Base-by-base conservation (phyloP, 352 stramenopile species). In the Phytophthora quininea region DNA sequence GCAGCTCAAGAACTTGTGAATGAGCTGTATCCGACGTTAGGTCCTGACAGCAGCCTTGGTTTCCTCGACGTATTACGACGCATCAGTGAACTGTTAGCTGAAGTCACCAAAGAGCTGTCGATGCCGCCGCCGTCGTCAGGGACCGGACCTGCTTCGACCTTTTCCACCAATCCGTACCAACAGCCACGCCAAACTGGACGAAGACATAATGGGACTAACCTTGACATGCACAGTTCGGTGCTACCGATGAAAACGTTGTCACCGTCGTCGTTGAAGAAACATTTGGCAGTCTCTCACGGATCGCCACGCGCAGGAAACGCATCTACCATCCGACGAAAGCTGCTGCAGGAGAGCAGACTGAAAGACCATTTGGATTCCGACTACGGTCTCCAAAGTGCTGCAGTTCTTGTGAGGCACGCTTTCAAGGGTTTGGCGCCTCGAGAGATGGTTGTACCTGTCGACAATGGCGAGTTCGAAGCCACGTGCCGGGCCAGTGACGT, bases 61-160 rank as follows among this genome's bases (percentile, higher is more conserved):
- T 91, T 86, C 31, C 50, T 93, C 27, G 86, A 92, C 43, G 40
- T 93, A 54, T 72, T 93, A 38, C 80, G 88, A 24, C 82, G 80
- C 9, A 81, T 86, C 19, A 87, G 75, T 29, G 76, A 88, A 9
- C 47, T 89, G n/a, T 64, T 91, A 7, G 67, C 65, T 27, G 75
- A 89, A 45, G 69, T 87, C 35, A 89, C 73, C 10, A 64, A 67
- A 40, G 64, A 73, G 24, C 50, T 76, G 27, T 63, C 63, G 4
- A 45, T 49, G 49, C 3, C 57, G 14, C 64, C 63, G n/a, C n/a
- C 45, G 6, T 30, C 38, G 7, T 63, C 57, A 6, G 53, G 31
- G n/a, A 62, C 68, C 53, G 38, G 66, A 11, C 60, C 46, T 14
- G 49, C 40, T n/a, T 54, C 58, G 30, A 58, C 48, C n/a, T 71